Conservation (phyloP, 78 protist genomes). For the Cavenderia fasciculata region DNA sequence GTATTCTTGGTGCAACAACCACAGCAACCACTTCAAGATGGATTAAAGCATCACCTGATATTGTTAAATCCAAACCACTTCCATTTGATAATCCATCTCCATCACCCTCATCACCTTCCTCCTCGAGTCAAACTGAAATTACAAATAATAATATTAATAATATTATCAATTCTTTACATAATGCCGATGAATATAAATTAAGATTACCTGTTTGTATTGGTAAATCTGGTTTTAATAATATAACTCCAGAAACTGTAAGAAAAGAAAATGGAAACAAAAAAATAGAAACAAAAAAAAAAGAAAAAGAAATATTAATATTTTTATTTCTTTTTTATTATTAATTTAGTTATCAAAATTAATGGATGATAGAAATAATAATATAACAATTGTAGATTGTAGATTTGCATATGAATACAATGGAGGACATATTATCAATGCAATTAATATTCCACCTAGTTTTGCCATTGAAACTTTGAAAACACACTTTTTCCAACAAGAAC, state of each 20-base stretch:
- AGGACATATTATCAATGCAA: conserved; percentile 86
- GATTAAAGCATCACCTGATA: conserved; percentile 6
- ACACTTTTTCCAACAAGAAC: conserved; percentile 2
- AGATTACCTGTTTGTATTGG: conserved; percentile 26
- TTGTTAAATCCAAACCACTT: not conserved
- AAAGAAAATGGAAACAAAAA: not conserved
- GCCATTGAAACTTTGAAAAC: not conserved
- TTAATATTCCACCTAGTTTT: conserved; percentile 64
- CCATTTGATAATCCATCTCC: not conserved
- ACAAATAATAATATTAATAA: not conserved
- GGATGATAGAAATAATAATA: conserved; percentile 4
- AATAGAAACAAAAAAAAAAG: not conserved
- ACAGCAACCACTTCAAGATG: conserved; percentile 2
- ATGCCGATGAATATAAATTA: conserved; percentile 1
- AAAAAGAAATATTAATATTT: not conserved
- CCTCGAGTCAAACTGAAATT: not conserved
- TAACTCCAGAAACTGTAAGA: conserved; percentile 36
- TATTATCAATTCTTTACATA: not conserved
- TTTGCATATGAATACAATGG: conserved; percentile 87
- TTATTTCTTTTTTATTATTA: not conserved
- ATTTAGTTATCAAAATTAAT: not conserved
- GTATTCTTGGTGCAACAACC: not conserved
- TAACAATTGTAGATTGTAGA: conserved; percentile 81
- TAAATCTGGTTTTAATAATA: conserved; percentile 47
- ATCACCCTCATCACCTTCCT: not conserved